Conservation (phyloP, 1,284 basidiomycete species). For the Cutaneotrichosporon sp. region DNA sequence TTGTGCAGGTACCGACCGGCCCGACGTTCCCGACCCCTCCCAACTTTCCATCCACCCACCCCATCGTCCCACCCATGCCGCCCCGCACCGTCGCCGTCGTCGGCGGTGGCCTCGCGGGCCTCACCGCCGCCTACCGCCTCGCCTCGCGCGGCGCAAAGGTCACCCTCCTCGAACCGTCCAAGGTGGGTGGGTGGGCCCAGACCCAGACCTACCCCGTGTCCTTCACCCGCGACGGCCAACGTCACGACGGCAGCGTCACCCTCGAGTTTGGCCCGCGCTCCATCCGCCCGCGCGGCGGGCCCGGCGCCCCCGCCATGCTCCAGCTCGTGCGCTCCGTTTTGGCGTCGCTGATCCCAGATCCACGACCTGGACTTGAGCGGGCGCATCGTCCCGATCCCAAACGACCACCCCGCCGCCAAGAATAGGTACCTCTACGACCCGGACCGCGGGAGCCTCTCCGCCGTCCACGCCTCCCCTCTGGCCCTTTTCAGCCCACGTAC, state of each 20-base stretch:
- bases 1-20: not conserved
- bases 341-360: constrained; percentile 21
- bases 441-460: not conserved
- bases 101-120: constrained; percentile 50
- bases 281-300: constrained; percentile 68
- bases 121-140: constrained; percentile 49
- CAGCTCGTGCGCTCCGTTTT: constrained; percentile 66
- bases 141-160: constrained; percentile 16
- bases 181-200: constrained; percentile 78
- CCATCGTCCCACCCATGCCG: no score
- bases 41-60: not conserved
- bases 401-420: constrained; percentile 44
- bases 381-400: constrained; percentile 41
- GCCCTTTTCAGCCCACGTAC: constrained; percentile 4
- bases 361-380: constrained; percentile 29
- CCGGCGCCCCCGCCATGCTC: constrained; percentile 60
- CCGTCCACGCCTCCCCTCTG: constrained; percentile 12
- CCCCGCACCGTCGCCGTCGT: constrained; percentile 39
- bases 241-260: constrained; percentile 55
- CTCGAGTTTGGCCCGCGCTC: constrained; percentile 83
- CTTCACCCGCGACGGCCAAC: constrained; percentile 26
- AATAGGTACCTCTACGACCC: constrained; percentile 47
- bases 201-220: constrained; percentile 59
- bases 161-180: constrained; percentile 12
- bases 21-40: not conserved